Evolutionary conservation across 1,139 yeast genomes (phyloP).

Genomic region (Kurtzmaniella quercitrusa): DNA sequence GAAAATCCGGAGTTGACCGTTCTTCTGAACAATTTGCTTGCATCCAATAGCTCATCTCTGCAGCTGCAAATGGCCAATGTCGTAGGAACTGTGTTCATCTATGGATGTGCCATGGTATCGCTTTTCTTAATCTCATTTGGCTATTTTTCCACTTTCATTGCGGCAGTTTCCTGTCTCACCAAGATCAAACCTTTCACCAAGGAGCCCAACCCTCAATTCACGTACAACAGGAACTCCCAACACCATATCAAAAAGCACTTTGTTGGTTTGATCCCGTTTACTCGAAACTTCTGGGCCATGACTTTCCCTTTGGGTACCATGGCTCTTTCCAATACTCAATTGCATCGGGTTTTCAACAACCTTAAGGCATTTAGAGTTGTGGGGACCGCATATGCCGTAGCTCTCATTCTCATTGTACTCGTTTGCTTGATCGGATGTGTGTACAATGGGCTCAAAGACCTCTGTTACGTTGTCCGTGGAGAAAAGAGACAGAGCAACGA

Average conservation of each 20-base stretch:
- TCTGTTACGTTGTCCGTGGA: conserved; percentile 1
- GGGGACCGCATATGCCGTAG: conserved; percentile 55
- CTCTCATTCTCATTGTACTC: conserved; percentile 19
- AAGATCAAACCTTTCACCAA: conserved; percentile 31
- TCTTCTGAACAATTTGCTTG: conserved; percentile 5
- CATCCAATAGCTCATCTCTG: not conserved
- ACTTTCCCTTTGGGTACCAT: conserved; percentile 90
- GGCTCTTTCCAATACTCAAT: conserved; percentile 54
- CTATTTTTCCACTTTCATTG: conserved; percentile 56
- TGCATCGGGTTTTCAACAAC: conserved; percentile 41
- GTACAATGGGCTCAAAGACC: conserved; percentile 9
- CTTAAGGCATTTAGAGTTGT: conserved; percentile 55
- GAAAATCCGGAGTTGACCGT: conserved; percentile 4
- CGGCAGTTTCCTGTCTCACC: conserved; percentile 41
- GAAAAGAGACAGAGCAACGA: not conserved
- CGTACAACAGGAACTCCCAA: conserved; percentile 15
- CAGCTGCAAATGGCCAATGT: conserved; percentile 4
- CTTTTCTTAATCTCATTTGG: conserved; percentile 58
- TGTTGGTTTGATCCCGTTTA: conserved; percentile 39
- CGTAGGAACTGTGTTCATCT: conserved; percentile 15
- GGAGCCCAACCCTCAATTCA: conserved; percentile 17
- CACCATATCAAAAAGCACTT: conserved; percentile 11
- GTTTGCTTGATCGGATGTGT: conserved; percentile 28
- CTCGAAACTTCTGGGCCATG: conserved; percentile 76
- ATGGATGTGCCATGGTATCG: conserved; percentile 28